A percentile compares a stretch with the other conserved stretches of the same genome.
Evolutionary conservation across 345 rosid species (phyloP).

Genomic region (Bruguiera gymnorhiza): DNA sequence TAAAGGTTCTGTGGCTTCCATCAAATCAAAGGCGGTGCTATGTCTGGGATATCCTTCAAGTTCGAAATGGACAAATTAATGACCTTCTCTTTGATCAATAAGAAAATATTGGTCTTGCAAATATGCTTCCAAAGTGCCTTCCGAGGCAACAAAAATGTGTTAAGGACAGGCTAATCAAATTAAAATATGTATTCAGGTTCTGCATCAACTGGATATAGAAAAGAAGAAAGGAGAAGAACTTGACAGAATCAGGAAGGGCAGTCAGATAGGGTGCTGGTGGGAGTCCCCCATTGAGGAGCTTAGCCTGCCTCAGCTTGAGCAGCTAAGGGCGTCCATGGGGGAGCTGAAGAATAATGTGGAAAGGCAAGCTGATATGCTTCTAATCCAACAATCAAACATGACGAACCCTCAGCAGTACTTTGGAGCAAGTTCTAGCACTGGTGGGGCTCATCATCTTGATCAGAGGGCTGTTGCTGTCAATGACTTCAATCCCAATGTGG

Average conservation of each 20-base stretch:
- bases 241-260: not conserved
- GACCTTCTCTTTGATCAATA: too few species aligned
- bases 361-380: conserved; percentile 1
- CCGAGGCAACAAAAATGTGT: not conserved
- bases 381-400: conserved; percentile 1
- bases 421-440: conserved; percentile 14
- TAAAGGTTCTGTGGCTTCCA: too few species aligned
- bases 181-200: not conserved
- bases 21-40: too few species aligned
- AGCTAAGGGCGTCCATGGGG: conserved; percentile 1
- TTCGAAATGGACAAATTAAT: too few species aligned
- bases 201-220: conserved; percentile 13
- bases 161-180: not conserved
- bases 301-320: conserved; percentile 12
- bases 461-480: not conserved
- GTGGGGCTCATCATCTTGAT: conserved; percentile 4
- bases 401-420: not conserved
- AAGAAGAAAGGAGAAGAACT: conserved; percentile 13
- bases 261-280: conserved; percentile 14
- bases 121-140: too few species aligned
- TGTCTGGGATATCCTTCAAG: too few species aligned
- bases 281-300: conserved; percentile 19
- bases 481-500: conserved; percentile 14
- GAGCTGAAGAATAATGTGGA: conserved; percentile 15
- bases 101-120: too few species aligned